Base-by-base conservation (phyloP, 163 green algal species). In the Volvox carteri region DNA sequence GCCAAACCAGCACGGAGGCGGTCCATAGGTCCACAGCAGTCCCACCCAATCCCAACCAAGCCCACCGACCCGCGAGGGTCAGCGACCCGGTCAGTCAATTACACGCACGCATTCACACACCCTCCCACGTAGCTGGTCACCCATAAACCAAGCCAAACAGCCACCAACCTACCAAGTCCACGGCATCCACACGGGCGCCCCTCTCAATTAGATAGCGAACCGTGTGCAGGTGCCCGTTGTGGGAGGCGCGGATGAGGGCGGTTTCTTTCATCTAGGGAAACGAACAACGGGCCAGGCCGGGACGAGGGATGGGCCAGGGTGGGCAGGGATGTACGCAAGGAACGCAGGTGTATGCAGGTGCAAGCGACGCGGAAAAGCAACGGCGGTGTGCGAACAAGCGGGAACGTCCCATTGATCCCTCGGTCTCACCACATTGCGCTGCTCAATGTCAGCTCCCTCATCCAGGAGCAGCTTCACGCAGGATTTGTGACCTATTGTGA, bases 361-460 rank as follows among this genome's bases (percentile, higher is more conserved):
- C n/a, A n/a, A n/a, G n/a, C n/a, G n/a, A n/a, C n/a, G n/a, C n/a
- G n/a, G n/a, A n/a, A n/a, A n/a, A n/a, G n/a, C n/a, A n/a, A n/a
- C n/a, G n/a, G n/a, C n/a, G n/a, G n/a, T n/a, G n/a, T n/a, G n/a
- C n/a, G n/a, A n/a, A n/a, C n/a, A n/a, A n/a, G n/a, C n/a, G n/a
- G n/a, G n/a, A n/a, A n/a, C n/a, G n/a, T n/a, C n/a, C n/a, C n/a
- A n/a, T n/a, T n/a, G n/a, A n/a, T n/a, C 33, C 37, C n/a, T 14
- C 39, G 39, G 12, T 25, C 93, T 56, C 86, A 98, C 95, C 94
- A 99, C 96, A 52, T 98, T 98, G 68, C 97, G 93, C 92, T 99
- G 97, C 85, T 99, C 95, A 67, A 99, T 96, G 92, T 98, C 94
- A 16, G 97, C 97, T 12, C 97, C 97, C 87, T 99, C 96, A 23